A percentile compares a stretch with the other conserved stretches of the same genome.
Evolutionary conservation across 768 basidiomycete species (phyloP).

Genomic region (Psilocybe tampanensis): DNA sequence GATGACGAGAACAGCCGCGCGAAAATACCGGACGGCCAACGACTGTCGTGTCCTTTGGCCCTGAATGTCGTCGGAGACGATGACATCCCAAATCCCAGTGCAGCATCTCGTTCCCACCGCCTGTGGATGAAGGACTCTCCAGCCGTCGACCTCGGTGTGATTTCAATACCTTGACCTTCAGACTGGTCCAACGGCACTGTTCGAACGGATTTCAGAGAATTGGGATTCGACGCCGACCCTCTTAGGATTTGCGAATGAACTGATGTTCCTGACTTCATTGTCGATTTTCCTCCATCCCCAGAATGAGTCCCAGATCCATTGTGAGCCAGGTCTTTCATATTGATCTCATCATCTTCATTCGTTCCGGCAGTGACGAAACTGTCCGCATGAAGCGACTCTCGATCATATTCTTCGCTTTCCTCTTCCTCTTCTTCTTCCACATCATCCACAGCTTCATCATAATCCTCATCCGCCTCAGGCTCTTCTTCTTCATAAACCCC

Average conservation of each 20-base stretch:
- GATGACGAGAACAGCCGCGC: constrained; percentile 6
- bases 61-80: constrained; percentile 31
- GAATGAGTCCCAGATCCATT: constrained; percentile 1
- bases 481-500: constrained; percentile 25
- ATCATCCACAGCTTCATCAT: constrained; percentile 24
- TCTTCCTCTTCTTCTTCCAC: constrained; percentile 25
- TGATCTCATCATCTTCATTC: constrained; percentile 15
- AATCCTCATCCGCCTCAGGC: constrained; percentile 28
- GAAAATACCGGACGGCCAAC: constrained; percentile 15
- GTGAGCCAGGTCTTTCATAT: neutral
- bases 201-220: constrained; percentile 3
- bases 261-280: too few relatives aligned
- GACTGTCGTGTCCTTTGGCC: constrained; percentile 31
- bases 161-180: neutral
- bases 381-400: constrained; percentile 52
- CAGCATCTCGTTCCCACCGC: constrained; percentile 50
- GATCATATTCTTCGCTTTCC: constrained; percentile 37
- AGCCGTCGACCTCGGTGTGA: constrained; percentile 24
- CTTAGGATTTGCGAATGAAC: constrained; percentile 1
- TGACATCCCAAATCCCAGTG: constrained; percentile 31
- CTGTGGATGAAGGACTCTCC: constrained; percentile 54
- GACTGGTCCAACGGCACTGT: neutral
- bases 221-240: constrained; percentile 6
- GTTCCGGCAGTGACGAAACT: constrained; percentile 57
- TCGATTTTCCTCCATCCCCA: too few relatives aligned